Base-by-base conservation (phyloP, 2,329 filamentous ascomycete genomes). In the Bipolaris gigantea region DNA sequence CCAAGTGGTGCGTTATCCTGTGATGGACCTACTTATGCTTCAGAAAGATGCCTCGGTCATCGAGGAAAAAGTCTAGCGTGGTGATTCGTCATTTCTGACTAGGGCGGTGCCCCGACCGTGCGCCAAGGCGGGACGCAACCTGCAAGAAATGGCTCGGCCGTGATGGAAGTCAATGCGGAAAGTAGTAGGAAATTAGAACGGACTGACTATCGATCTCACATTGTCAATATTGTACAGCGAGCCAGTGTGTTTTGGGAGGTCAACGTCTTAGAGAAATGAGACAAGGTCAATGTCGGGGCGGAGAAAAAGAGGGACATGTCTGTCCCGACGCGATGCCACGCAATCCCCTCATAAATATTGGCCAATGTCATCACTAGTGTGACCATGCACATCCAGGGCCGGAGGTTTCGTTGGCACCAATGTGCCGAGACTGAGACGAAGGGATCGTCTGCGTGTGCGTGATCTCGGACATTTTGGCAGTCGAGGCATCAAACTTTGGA, bases 31-130 rank as follows among this genome's bases (percentile, higher is more conserved):
- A 45, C 41, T 51, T 45, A 43, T 55, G 51, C 48, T 46, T 53
- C 18, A 18, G 23, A 25, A 52, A 53, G 59, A 62, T 66, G 56
- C 64, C 62, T 66, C 62, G 64, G 62, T 57, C 55, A 55, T 30
- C 32, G 48, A 59, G 36, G 45, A 44, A 42, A 40, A 41, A 32
- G 35, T 15, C 9, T 4, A 36, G 50, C 36, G 45, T 38, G 49
- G 48, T 61, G 62, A 64, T 66, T 64, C 34, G 62, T 25, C 38
- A 36, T 10, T 8, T 6, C 50, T 21, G 38, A 30, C 50, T 56
- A 18, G n/a, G 54, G 42, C 5, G 18, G 13, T 46, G 18, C 15
- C 27, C 25, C 8, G 32, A 7, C 11, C 19, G 33, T 50, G 46
- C 49, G 52, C 48, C 46, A 49, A 54, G 34, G 33, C 34, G 33